Percentiles rank a stretch among this genome's conserved stretches.
Conservation (phyloP, 2,329 filamentous ascomycete species). For the Coniochaeta ligniaria region DNA sequence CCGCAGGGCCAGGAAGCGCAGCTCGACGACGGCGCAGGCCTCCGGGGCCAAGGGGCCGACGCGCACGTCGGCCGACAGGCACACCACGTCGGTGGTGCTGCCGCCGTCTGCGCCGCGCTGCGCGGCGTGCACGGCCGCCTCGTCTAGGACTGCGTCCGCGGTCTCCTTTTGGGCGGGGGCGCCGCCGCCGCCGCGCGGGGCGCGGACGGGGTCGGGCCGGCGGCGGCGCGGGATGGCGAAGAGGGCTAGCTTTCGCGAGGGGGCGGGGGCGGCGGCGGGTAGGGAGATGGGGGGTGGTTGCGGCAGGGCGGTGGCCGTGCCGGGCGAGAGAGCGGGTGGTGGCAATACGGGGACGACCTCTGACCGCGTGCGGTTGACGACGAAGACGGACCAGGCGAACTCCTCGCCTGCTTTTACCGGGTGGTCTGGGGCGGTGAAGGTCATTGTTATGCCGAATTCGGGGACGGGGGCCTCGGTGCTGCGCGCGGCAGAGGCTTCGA, state of each 20-base stretch:
- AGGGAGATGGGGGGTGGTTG: slow-evolving; percentile 10
- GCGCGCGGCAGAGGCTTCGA: slow-evolving; percentile 44
- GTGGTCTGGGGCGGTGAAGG: slow-evolving; percentile 54
- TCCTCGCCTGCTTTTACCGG: slow-evolving; percentile 56
- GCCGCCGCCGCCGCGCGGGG: slow-evolving; percentile 25
- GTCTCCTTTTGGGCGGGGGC: slow-evolving; percentile 13
- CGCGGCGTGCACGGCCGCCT: slow-evolving; percentile 58
- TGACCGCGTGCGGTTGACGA: slow-evolving; percentile 62
- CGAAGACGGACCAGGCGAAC: slow-evolving; percentile 67
- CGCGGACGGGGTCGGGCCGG: slow-evolving; percentile 40
- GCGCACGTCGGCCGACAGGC: slow-evolving; percentile 65
- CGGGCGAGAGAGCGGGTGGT: slow-evolving; percentile 18
- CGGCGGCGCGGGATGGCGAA: slow-evolving; percentile 59
- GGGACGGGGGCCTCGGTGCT: slow-evolving; percentile 38
- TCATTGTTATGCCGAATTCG: slow-evolving; percentile 68
- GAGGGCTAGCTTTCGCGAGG: slow-evolving; percentile 61
- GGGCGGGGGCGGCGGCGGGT: slow-evolving; percentile 16
- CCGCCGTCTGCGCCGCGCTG: slow-evolving; percentile 51
- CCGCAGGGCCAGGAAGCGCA: slow-evolving; percentile 63
- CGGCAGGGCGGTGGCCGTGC: slow-evolving; percentile 24
- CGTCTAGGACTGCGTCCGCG: slow-evolving; percentile 64
- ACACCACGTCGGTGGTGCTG: slow-evolving; percentile 61
- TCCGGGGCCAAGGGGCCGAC: slow-evolving; percentile 66
- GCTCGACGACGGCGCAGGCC: slow-evolving; percentile 65
- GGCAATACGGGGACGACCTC: slow-evolving; percentile 6